Conservation (phyloP, 169 alveolate genomes). For the Plasmodium billcollinsi region DNA sequence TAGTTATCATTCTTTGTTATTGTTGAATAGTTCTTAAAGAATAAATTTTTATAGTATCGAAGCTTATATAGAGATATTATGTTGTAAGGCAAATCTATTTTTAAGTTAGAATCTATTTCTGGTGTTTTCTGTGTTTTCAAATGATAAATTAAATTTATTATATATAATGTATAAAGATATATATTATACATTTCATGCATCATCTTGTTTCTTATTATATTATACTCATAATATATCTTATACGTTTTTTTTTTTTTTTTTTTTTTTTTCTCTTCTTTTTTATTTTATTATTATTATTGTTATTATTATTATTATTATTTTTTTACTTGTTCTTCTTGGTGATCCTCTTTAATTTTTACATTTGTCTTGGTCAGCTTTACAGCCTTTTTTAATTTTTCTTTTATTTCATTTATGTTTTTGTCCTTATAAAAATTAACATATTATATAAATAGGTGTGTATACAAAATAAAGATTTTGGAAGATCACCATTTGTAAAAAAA, state of each 20-base stretch:
- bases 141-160: background rate
- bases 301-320: no score
- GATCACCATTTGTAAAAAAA: no score
- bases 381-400: slow-evolving; percentile 53
- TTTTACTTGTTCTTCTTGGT: slow-evolving; percentile 1
- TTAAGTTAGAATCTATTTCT: slow-evolving; percentile 24
- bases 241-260: background rate
- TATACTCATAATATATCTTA: background rate
- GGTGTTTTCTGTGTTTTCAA: slow-evolving; percentile 1
- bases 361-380: slow-evolving; percentile 42
- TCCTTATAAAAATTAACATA: slow-evolving; percentile 27
- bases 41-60: slow-evolving; percentile 34
- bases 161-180: background rate
- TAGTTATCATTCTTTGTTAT: slow-evolving; percentile 57
- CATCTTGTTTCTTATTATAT: no score
- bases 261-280: background rate
- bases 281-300: no score
- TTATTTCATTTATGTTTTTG: slow-evolving; percentile 46
- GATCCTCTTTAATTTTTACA: background rate
- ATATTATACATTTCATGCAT: background rate
- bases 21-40: slow-evolving; percentile 48
- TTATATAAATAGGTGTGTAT: background rate
- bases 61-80: slow-evolving; percentile 28
- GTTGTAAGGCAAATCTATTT: slow-evolving; percentile 49
- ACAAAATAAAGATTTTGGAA: no score